These are phyloP conservation scores for Solanum okadae DNA, from an alignment of 257 asterid genomes.

Conservation along the genomic window DNA sequence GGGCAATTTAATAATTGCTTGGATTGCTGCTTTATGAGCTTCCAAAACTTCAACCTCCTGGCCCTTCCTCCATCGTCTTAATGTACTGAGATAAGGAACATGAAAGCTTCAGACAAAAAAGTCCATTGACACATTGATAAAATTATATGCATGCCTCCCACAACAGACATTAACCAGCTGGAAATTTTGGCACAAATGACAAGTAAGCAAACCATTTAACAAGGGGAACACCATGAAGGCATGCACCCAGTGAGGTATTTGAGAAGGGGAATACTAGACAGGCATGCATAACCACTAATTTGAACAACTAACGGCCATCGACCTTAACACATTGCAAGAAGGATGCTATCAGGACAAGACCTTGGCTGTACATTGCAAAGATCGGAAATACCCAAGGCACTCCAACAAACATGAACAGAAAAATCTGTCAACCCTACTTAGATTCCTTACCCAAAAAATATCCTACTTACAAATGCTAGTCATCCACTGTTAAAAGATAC, in stretches of 20 bases:
- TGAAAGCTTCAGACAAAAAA: background rate
- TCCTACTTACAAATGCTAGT: background rate
- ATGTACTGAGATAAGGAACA: slow-evolving; percentile 37
- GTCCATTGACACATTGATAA: background rate
- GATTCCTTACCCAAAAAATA: background rate
- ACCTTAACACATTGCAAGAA: background rate
- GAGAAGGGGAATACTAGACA: background rate
- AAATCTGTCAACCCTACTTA: background rate
- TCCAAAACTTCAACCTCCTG: slow-evolving; percentile 73
- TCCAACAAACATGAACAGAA: background rate
- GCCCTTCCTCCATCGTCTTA: slow-evolving; percentile 90
- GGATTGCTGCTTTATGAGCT: slow-evolving; percentile 80
- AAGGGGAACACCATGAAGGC: background rate
- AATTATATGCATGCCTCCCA: background rate
- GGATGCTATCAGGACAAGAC: background rate
- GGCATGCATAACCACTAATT: background rate
- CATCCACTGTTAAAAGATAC: background rate
- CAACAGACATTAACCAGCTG: background rate
- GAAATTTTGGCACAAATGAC: background rate
- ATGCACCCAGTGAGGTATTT: background rate
- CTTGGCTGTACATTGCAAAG: background rate
- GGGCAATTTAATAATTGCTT: slow-evolving; percentile 72
- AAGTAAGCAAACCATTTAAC: background rate
- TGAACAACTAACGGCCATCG: background rate
- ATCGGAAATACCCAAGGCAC: background rate